A percentile compares a stretch with the other conserved stretches of the same genome.
Conservation (phyloP, 2,329 filamentous ascomycete species). For the Ambrosiella beaveri region DNA sequence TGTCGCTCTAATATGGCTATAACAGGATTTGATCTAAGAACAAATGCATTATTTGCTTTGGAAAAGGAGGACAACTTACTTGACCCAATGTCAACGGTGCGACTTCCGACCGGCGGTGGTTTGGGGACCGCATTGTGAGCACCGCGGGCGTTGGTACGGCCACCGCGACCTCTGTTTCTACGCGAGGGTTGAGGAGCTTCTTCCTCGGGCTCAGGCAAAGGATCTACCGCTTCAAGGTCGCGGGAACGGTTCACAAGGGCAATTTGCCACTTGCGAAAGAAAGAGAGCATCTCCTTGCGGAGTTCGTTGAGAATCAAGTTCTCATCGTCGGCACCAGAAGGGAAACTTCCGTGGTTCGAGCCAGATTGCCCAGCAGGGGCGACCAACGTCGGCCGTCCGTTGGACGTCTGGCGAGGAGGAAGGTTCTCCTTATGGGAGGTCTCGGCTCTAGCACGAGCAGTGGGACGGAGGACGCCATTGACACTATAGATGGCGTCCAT, state of each 20-base stretch:
- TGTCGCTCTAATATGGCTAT: background rate
- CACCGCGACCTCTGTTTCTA: constrained; percentile 16
- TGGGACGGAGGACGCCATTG: background rate
- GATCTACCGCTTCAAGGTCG: constrained; percentile 30
- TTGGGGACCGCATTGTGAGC: constrained; percentile 9
- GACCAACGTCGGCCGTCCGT: background rate
- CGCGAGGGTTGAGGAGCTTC: constrained; percentile 14
- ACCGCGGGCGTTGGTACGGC: constrained; percentile 13
- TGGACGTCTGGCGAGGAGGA: constrained; percentile 1
- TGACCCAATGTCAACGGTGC: constrained; percentile 1
- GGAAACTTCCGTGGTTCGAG: constrained; percentile 14
- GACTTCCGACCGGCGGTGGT: constrained; percentile 1
- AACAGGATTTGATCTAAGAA: background rate
- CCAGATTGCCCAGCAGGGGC: background rate
- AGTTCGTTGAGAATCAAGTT: constrained; percentile 40
- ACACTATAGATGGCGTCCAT: constrained; percentile 32
- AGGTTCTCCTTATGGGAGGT: constrained; percentile 11
- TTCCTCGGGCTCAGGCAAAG: background rate
- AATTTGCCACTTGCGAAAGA: constrained; percentile 69
- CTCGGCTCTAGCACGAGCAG: background rate
- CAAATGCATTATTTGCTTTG: background rate
- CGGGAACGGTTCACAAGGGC: constrained; percentile 51
- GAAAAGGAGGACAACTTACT: constrained; percentile 2
- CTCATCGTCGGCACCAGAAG: constrained; percentile 17
- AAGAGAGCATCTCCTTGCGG: constrained; percentile 49